Base-by-base conservation (phyloP, 169 alveolate genomes). In the Plasmodium yoelii region DNA sequence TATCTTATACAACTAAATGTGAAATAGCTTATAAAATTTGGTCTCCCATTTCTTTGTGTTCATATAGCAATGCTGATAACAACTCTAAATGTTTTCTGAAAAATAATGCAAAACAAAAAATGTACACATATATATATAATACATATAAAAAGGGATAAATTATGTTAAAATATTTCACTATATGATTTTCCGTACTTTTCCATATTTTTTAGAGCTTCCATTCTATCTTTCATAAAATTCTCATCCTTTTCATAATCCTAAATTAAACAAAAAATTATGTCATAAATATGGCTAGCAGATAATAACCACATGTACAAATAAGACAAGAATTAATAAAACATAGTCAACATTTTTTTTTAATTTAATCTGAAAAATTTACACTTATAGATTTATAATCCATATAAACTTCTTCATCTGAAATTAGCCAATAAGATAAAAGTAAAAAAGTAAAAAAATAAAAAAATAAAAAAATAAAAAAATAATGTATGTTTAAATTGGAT, bases 1-100 rank as follows among this genome's bases (percentile, higher is more conserved):
- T 34, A 34, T 34, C 7, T 34, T 34, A 34, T 34, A 34, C 4
- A 34, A 5, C 7, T 4, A 1, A 1, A 34, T 34, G 4, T 34
- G 42, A 34, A 34, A 34, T 24, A 34, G 7, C 56, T 71, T 28
- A 61, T 60, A 75, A 49, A 22, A 63, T 75, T 6, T 39, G 42
- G 12, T 82, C 90, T 49, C 42, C 90, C 72, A 82, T 34, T 53
- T 82, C 84, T 82, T 49, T 65, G 56, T 82, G 59, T 24, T 82
- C 90, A 28, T 82, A 55, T 53, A 82, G 56, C 18, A 82, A 57
- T 34, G 47, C 67, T 19, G 56, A 22, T 28, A 82, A 47, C 53
- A 82, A 26, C 56, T 82, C 46, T 34, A 82, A 53, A 61, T 82
- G 90, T 8, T 82, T 82, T 49, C 90, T 82, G 34, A 5, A 18